These are phyloP conservation scores for Tuber indicum DNA, from an alignment of 495 filamentous ascomycete species.

Conservation along the genomic window DNA sequence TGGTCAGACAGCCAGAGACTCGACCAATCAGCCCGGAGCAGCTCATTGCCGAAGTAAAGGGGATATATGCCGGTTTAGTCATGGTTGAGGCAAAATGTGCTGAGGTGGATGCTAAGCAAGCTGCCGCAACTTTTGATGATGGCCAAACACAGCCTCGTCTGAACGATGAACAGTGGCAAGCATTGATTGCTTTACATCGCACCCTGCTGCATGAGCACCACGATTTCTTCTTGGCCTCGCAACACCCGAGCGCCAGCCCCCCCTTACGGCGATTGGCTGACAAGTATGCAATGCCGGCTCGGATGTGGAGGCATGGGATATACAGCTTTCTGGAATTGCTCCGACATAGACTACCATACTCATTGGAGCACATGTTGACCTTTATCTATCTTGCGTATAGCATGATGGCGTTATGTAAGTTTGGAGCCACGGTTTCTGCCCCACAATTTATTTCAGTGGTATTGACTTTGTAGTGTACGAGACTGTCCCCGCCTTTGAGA, in stretches of 20 bases:
- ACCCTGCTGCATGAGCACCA: slow-evolving; percentile 72
- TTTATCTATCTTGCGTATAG: slow-evolving; percentile 78
- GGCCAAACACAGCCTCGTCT: slow-evolving; percentile 45
- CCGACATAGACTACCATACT: slow-evolving; percentile 60
- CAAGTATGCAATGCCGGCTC: slow-evolving; percentile 71
- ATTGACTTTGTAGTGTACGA: slow-evolving; percentile 51
- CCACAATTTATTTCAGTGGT: background rate
- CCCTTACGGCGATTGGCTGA: slow-evolving; percentile 55
- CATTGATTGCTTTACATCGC: slow-evolving; percentile 63
- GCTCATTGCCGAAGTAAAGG: slow-evolving; percentile 62
- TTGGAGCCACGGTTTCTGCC: background rate
- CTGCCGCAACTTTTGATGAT: slow-evolving; percentile 44
- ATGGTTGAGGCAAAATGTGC: slow-evolving; percentile 78
- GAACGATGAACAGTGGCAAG: slow-evolving; percentile 63
- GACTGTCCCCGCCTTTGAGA: slow-evolving; percentile 66
- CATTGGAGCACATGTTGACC: slow-evolving; percentile 69
- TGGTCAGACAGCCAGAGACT: slow-evolving; percentile 47
- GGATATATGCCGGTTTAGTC: slow-evolving; percentile 67
- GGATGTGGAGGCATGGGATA: slow-evolving; percentile 82
- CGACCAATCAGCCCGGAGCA: slow-evolving; percentile 67
- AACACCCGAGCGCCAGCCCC: slow-evolving; percentile 62
- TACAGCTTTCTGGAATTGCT: slow-evolving; percentile 70
- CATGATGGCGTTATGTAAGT: slow-evolving; percentile 60
- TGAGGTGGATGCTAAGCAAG: slow-evolving; percentile 60
- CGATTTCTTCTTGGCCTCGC: slow-evolving; percentile 72